Evolutionary conservation across 1,139 yeast genomes (phyloP), one percentile per base, ranked within the genome.

Genomic region (Saccharomyces hybrid): DNA sequence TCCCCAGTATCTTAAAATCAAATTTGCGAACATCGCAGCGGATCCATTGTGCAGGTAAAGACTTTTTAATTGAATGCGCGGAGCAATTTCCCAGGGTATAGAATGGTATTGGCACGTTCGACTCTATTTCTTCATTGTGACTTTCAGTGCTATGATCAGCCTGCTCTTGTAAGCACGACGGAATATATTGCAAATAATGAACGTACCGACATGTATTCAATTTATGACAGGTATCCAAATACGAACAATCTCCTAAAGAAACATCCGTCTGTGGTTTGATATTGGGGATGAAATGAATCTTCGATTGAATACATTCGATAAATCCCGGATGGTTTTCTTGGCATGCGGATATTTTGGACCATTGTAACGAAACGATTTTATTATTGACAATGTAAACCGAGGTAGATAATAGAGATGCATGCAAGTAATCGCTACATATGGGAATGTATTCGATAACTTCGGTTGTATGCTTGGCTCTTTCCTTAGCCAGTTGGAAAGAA

Each of bases 201-300:
- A 88, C 76, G 67, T 87, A 91, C 31, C 95, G 76, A 70, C 97
- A 91, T 3, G 82, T 75, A 60, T 81, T 83, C 70, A 87, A 80
- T 69, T 90, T 89, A 71, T 88, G 96, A 65, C 98, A 91, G 0
- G 97, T 90, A 67, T 91, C 97, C 59, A 91, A 76, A 65, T 91
- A 91, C 3, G 96, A 90, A 65, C 98, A 91, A 69, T 91, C 97
- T 0, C 97, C 98, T n/a, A 88, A 70, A 24, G 76, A 72, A 1
- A 71, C 56, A 64, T 91, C 97, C 0, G 96, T 83, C 54, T 77
- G 79, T 21, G 71, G 66, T 52, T 76, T 78, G 49, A 82, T 70
- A 16, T 85, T 75, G 1, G 91, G 90, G 29, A 86, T 72, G 62
- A 75, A 83, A 68, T 86, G 95, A 52, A 80, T 77, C 57, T 80